phyloP scores from a whole-genome alignment of 495 filamentous ascomycete genomes.

The Ramalina peruviana region DNA sequence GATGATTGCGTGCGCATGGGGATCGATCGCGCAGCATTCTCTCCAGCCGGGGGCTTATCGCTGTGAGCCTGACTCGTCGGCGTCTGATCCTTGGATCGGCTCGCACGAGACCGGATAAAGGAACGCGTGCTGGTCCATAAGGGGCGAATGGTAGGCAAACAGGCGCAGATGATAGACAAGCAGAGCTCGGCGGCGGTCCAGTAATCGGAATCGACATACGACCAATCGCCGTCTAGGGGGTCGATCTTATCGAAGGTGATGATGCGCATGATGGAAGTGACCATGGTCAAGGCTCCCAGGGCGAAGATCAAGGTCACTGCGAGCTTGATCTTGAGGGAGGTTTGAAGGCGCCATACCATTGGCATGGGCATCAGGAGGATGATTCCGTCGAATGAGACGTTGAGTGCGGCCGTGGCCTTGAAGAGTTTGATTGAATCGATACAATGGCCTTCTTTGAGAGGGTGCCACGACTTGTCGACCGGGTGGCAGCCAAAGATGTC shows the following conservation, averaged over 20 bases:
- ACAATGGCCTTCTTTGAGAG: slow-evolving; percentile 18
- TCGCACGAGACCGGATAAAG: too few species aligned
- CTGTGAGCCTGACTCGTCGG: too few species aligned
- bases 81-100: too few species aligned
- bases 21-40: too few species aligned
- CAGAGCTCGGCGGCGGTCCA: not conserved
- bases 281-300: slow-evolving; percentile 12
- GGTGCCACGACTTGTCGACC: slow-evolving; percentile 21
- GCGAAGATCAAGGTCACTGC: slow-evolving; percentile 21
- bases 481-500: slow-evolving; percentile 25
- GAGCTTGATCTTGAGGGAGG: slow-evolving; percentile 17
- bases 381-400: slow-evolving; percentile 17
- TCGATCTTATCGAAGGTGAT: not conserved
- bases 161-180: not conserved
- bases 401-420: slow-evolving; percentile 14
- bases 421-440: slow-evolving; percentile 17
- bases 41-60: too few species aligned
- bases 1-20: too few species aligned
- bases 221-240: not conserved
- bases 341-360: slow-evolving; percentile 24
- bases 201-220: not conserved
- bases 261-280: not conserved
- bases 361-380: slow-evolving; percentile 22
- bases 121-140: too few species aligned
- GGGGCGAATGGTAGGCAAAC: not conserved